Base-by-base conservation (phyloP, 495 filamentous ascomycete species). In the Penicillium diatomitis region DNA sequence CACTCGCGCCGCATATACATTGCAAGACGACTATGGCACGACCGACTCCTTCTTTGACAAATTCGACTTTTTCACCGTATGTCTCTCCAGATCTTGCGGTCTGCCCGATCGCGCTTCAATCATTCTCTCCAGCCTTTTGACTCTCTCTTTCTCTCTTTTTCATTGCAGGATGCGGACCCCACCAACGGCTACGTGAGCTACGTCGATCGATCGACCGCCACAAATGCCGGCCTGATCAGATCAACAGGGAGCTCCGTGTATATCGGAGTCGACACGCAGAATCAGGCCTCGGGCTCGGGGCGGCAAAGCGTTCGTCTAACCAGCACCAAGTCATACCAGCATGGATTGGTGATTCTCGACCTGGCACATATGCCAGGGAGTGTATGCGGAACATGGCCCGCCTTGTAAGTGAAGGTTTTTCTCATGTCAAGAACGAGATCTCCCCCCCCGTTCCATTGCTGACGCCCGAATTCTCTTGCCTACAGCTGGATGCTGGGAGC, bases 111-210 rank as follows among this genome's bases (percentile, higher is more conserved):
- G 20, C 20, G 20, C 20, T 20, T 20, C 20, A 20, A 20, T 20
- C 20, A 20, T 20, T 20, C 20, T 20, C 20, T 20, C 20, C 20
- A 20, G 20, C 20, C 2, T 20, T 20, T 20, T 20, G 20, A 20
- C 20, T 0, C 20, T 0, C 20, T 20, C 20, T 20, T 2, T 20
- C 20, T 20, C 20, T 20, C n/a, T 20, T 20, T 20, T 20, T 20
- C 20, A 20, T 20, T 20, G 20, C 41, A 71, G 68, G 52, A 44
- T 7, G 5, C 62, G 1, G 85, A 90, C 52, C 86, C 85, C 5
- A 89, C 85, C 5, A 61, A 81, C 50, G 86, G 85, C 12, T 85
- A 76, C 56, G 86, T 90, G 50, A 58, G 75, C 47, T 89, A 82
- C 56, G 70, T 78, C 35, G 64, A 76, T 49, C 70, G 67, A 8